These are phyloP conservation scores for Clarireedia hainanense DNA, from an alignment of 2,329 filamentous ascomycete genomes.

Conservation along the genomic window DNA sequence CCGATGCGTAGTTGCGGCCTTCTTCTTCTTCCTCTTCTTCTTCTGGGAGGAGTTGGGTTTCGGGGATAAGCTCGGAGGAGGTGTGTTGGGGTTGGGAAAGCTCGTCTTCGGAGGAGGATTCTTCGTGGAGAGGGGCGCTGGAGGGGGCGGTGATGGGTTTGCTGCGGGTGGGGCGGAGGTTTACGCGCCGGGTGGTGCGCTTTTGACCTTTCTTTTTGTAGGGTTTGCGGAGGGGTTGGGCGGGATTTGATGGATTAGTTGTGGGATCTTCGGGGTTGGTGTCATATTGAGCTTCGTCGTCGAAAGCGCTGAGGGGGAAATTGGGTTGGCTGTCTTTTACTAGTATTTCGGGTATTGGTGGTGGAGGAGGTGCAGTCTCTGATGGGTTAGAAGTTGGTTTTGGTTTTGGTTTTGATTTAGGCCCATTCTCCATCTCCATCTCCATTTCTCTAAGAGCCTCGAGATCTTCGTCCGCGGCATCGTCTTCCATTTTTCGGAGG, in stretches of 20 bases:
- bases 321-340: constrained; percentile 36
- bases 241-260: constrained; percentile 18
- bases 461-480: constrained; percentile 63
- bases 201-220: constrained; percentile 85
- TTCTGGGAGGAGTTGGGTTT: background rate
- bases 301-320: constrained; percentile 50
- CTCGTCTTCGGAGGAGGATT: background rate
- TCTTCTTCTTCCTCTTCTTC: background rate
- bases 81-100: background rate
- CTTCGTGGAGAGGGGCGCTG: constrained; percentile 22
- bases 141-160: constrained; percentile 35
- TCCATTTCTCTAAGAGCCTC: constrained; percentile 69
- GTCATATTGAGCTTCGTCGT: constrained; percentile 53
- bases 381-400: constrained; percentile 15
- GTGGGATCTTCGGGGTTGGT: constrained; percentile 37
- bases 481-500: constrained; percentile 62
- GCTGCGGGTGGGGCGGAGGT: constrained; percentile 48
- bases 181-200: constrained; percentile 62
- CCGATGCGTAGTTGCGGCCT: constrained; percentile 28
- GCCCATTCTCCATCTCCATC: constrained; percentile 12
- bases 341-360: constrained; percentile 26
- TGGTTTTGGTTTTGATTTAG: constrained; percentile 15
- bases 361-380: background rate
- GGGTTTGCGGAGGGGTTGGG: constrained; percentile 40
- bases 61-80: background rate